Conservation (phyloP, 495 filamentous ascomycete species). For the Baudoinia panamericana region DNA sequence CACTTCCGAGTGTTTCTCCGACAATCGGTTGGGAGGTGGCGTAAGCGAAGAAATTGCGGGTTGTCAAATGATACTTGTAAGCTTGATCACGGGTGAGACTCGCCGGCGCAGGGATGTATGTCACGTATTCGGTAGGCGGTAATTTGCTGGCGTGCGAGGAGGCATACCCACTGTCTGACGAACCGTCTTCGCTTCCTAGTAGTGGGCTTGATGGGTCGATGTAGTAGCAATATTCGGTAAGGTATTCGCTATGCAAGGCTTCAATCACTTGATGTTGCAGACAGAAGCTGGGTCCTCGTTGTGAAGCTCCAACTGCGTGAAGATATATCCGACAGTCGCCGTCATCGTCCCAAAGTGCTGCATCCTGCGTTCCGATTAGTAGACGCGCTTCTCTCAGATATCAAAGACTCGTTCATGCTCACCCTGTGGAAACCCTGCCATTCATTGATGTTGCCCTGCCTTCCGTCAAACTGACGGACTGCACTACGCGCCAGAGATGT, state of each 20-base stretch:
- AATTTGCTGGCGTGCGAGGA: conserved; percentile 10
- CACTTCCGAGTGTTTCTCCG: conserved; percentile 42
- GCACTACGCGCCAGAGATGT: neutral
- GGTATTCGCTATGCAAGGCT: conserved; percentile 30
- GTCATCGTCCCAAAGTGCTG: conserved; percentile 48
- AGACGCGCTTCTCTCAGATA: neutral
- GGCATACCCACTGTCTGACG: conserved; percentile 11
- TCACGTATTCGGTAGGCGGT: conserved; percentile 32
- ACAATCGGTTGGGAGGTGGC: conserved; percentile 47
- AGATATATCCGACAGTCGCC: conserved; percentile 53
- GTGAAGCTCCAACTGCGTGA: conserved; percentile 45
- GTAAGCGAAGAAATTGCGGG: conserved; percentile 58
- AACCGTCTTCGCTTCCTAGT: neutral
- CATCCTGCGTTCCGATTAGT: conserved; percentile 37
- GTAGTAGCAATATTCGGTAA: conserved; percentile 39
- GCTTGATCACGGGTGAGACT: conserved; percentile 36
- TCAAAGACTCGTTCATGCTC: neutral
- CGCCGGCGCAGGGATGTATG: conserved; percentile 50
- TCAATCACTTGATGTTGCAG: conserved; percentile 34
- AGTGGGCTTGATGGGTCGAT: conserved; percentile 17
- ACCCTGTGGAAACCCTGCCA: conserved; percentile 24
- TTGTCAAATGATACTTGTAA: conserved; percentile 46
- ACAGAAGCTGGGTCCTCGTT: conserved; percentile 46
- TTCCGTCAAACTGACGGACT: conserved; percentile 44
- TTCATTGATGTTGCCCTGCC: conserved; percentile 29